These are phyloP conservation scores for Termitomyces bulborhizus DNA, from an alignment of 768 basidiomycete species.

Conservation along the genomic window DNA sequence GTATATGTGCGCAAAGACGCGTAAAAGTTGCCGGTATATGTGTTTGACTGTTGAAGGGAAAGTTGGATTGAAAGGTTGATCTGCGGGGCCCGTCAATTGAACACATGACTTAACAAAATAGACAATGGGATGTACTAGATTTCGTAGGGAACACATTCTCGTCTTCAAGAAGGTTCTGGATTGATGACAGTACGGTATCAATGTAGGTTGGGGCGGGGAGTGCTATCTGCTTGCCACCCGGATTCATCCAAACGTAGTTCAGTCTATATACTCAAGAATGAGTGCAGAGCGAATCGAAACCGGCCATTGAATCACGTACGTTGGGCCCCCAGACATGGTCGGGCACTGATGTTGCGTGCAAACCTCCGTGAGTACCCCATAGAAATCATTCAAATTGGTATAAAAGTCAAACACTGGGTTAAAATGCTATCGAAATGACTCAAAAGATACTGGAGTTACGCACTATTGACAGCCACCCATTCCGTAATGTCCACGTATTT, in stretches of 20 bases:
- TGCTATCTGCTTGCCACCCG: conserved; percentile 80
- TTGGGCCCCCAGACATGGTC: conserved; percentile 84
- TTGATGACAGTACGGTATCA: conserved; percentile 96
- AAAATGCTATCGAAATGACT: neutral
- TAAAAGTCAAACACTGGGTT: conserved; percentile 91
- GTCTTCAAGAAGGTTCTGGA: conserved; percentile 92
- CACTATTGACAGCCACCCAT: conserved; percentile 95
- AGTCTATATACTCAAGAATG: conserved; percentile 39
- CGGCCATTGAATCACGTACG: conserved; percentile 39
- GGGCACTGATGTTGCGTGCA: conserved; percentile 90
- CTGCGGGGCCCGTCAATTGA: conserved; percentile 31
- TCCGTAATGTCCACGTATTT: conserved; percentile 96
- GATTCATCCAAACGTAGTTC: conserved; percentile 93
- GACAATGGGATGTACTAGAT: conserved; percentile 50
- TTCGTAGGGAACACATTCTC: conserved; percentile 94
- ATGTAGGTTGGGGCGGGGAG: conserved; percentile 94
- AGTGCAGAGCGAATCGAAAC: neutral
- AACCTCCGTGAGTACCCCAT: conserved; percentile 87
- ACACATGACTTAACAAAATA: neutral
- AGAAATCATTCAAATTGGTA: conserved; percentile 95
- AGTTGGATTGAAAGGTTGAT: conserved; percentile 77
- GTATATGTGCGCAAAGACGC: conserved; percentile 96
- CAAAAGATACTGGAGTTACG: conserved; percentile 21
- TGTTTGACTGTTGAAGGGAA: conserved; percentile 91
- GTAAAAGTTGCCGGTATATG: conserved; percentile 93